Evolutionary conservation across 225 moss, liverwort and hornwort genomes (phyloP).

Genomic region (Straminergon stramineum): DNA sequence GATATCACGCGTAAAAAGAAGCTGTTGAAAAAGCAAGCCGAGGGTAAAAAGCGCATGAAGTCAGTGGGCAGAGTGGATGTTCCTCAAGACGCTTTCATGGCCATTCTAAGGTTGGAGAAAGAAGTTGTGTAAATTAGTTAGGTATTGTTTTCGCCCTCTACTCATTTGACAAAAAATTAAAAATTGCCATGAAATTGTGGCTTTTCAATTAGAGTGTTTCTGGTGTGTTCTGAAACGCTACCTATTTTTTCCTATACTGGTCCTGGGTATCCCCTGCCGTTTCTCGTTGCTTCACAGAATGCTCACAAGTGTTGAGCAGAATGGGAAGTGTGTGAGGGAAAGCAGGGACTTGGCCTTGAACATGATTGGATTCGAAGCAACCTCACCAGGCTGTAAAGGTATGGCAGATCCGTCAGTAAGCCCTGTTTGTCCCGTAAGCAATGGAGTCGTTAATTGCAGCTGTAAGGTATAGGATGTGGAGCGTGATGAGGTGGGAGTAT

Average conservation of each 20-base stretch:
- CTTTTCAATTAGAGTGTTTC: not conserved
- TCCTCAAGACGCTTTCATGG: slow-evolving; percentile 99
- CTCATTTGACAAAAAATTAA: not conserved
- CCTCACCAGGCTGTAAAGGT: not conserved
- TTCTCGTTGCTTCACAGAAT: not conserved
- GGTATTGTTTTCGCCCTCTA: not conserved
- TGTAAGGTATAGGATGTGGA: not conserved
- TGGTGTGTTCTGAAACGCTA: not conserved
- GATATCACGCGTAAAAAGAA: slow-evolving; percentile 93
- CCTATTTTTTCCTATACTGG: not conserved
- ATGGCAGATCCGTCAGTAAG: not conserved
- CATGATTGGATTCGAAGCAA: not conserved
- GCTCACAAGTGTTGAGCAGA: not conserved
- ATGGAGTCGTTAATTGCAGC: not conserved
- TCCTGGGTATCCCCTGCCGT: not conserved
- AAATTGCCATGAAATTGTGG: slow-evolving; percentile 9
- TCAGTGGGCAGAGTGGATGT: slow-evolving; percentile 92
- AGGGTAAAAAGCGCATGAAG: slow-evolving; percentile 99
- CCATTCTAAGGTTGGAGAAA: slow-evolving; percentile 87
- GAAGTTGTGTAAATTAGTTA: slow-evolving; percentile 73
- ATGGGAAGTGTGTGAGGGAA: not conserved
- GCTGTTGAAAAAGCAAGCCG: slow-evolving; percentile 86
- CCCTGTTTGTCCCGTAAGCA: not conserved
- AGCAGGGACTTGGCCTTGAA: not conserved
- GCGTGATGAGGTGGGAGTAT: not conserved